phyloP scores from a whole-genome alignment of 345 rosid genomes.

The Salix viminalis region DNA sequence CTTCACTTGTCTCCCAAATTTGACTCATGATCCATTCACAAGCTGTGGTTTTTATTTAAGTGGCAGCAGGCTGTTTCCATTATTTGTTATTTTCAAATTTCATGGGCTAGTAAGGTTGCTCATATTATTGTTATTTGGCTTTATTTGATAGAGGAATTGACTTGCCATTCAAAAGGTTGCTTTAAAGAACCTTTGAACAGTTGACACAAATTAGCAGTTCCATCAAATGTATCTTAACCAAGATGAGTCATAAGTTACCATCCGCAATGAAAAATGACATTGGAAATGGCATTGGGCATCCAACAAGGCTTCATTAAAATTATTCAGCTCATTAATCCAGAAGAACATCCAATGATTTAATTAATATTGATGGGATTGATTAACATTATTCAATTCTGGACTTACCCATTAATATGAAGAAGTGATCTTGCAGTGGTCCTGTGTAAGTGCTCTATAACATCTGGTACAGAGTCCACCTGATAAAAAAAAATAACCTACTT shows the following conservation, averaged over 20 bases:
- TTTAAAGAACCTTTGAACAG: background rate
- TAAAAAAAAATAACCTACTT: conserved; percentile 16
- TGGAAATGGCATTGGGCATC: background rate
- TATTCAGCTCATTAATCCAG: background rate
- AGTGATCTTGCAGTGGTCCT: conserved; percentile 82
- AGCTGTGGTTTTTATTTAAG: background rate
- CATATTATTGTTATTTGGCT: background rate
- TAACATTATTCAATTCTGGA: background rate
- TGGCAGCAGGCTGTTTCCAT: background rate
- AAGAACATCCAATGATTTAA: background rate
- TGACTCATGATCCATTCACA: background rate
- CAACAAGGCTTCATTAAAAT: background rate
- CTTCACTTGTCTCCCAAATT: background rate
- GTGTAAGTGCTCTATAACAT: conserved; percentile 71
- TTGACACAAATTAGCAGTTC: background rate
- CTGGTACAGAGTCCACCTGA: conserved; percentile 90
- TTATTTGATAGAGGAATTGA: background rate
- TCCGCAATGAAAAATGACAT: background rate
- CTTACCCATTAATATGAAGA: conserved; percentile 93
- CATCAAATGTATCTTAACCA: background rate
- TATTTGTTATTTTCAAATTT: background rate
- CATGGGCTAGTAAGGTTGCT: background rate
- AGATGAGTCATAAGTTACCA: background rate
- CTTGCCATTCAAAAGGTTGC: background rate
- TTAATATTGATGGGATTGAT: background rate